A percentile compares a stretch with the other conserved stretches of the same genome.
phyloP scores from a whole-genome alignment of 169 alveolate species.

The Plasmodium gallinaceum region DNA sequence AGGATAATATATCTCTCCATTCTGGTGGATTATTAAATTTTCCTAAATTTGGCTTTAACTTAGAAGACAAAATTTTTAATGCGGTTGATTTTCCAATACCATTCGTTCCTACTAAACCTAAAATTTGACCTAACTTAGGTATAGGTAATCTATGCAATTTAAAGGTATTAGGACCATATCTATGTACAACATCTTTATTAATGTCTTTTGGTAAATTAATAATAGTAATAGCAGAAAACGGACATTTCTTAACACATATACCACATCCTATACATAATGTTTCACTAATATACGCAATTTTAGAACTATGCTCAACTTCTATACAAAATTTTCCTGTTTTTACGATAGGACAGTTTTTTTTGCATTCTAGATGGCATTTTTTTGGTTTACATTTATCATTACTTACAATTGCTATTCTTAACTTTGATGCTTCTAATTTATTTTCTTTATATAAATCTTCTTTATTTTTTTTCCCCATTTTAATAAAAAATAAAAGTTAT shows the following conservation, averaged over 20 bases:
- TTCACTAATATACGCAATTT: slow-evolving; percentile 97
- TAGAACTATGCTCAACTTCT: slow-evolving; percentile 95
- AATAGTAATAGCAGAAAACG: slow-evolving; percentile 98
- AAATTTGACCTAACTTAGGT: slow-evolving; percentile 98
- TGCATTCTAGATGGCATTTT: slow-evolving; percentile 97
- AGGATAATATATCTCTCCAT: slow-evolving; percentile 96
- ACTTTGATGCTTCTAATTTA: slow-evolving; percentile 91
- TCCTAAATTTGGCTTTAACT: slow-evolving; percentile 99
- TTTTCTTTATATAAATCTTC: slow-evolving; percentile 73
- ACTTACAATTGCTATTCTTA: slow-evolving; percentile 98
- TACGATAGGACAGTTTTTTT: slow-evolving; percentile 91
- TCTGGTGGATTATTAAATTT: slow-evolving; percentile 95
- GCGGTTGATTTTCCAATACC: slow-evolving; percentile 99
- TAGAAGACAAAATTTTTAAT: slow-evolving; percentile 95
- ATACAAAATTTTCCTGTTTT: slow-evolving; percentile 98
- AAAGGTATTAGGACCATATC: slow-evolving; percentile 99
- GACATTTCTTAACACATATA: slow-evolving; percentile 99
- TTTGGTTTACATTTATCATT: slow-evolving; percentile 99
- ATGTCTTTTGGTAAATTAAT: slow-evolving; percentile 99
- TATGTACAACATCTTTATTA: slow-evolving; percentile 92
- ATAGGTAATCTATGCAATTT: slow-evolving; percentile 99
- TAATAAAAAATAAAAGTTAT: background rate
- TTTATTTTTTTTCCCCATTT: slow-evolving; percentile 68
- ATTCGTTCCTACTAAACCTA: slow-evolving; percentile 93
- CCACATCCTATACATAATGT: slow-evolving; percentile 99